These are phyloP conservation scores for Blastobotrys apis DNA, from an alignment of 1,139 yeast species.

Conservation along the genomic window DNA sequence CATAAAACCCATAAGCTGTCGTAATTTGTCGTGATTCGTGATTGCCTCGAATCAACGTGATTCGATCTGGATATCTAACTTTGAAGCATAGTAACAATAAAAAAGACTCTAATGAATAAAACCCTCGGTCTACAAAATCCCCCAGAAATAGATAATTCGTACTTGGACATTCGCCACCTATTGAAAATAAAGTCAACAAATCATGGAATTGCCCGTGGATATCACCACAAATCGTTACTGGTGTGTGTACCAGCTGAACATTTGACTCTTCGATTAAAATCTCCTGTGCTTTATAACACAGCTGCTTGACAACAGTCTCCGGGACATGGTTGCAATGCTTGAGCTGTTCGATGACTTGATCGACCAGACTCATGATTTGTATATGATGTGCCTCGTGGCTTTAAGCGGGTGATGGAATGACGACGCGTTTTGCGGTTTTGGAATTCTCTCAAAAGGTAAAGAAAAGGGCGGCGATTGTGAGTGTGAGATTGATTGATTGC, in stretches of 20 bases:
- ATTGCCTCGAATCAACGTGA: slow-evolving; percentile 89
- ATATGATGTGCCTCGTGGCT: background rate
- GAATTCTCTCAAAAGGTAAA: no score
- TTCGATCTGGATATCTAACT: slow-evolving; percentile 91
- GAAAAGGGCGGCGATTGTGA: no score
- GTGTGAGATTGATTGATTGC: no score
- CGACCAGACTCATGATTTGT: slow-evolving; percentile 27
- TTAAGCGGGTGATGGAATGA: background rate
- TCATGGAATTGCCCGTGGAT: slow-evolving; percentile 97
- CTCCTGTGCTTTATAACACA: slow-evolving; percentile 87
- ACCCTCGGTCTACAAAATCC: slow-evolving; percentile 91
- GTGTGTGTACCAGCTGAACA: slow-evolving; percentile 92
- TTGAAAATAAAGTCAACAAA: slow-evolving; percentile 69
- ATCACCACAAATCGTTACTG: slow-evolving; percentile 96
- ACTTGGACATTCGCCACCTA: slow-evolving; percentile 83
- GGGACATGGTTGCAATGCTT: slow-evolving; percentile 75
- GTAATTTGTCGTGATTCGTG: slow-evolving; percentile 97
- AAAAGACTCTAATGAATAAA: slow-evolving; percentile 86
- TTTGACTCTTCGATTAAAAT: slow-evolving; percentile 85
- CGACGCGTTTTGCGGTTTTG: background rate
- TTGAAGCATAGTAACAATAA: slow-evolving; percentile 70
- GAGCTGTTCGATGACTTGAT: slow-evolving; percentile 49
- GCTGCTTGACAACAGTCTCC: slow-evolving; percentile 72
- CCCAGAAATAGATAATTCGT: slow-evolving; percentile 75
- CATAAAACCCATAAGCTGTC: slow-evolving; percentile 96